Evolutionary conservation across 2,329 filamentous ascomycete species (phyloP), one percentile per base, ranked within the genome.

Genomic region (Cercospora sesami): DNA sequence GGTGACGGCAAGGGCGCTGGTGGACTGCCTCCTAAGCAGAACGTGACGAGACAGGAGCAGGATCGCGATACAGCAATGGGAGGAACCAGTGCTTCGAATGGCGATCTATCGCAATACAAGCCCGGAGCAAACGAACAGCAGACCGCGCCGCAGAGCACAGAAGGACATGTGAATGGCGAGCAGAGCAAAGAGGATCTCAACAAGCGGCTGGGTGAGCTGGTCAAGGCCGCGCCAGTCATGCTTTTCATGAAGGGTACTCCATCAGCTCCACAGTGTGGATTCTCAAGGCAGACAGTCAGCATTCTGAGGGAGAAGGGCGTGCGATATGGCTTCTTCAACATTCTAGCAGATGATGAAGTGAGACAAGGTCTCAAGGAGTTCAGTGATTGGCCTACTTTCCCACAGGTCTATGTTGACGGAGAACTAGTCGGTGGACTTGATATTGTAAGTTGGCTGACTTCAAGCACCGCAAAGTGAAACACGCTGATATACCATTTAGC

Each of bases 311-410:
- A 98, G 81, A 90, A 93, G 78, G 91, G 91, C 60, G 91, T 99
- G 69, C 93, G 96, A 79, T 99, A 98, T 79, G 95, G 95, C 21
- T 99, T 99, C 85, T 99, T 99, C 85, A 98, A 99, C 79, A 99
- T 99, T 72, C 82, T 99, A 75, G 95, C 95, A 71, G 95, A 99
- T 79, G 94, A 99, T 76, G 94, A 98, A 80, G 95, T 99, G 59
- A 87, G 95, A 69, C 94, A 98, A 82, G 95, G 95, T 0, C 82
- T 99, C 77, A 99, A 99, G 86, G 92, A 95, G 81, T 98, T 89
- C 79, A 93, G 93, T n/a, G 95, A 98, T 70, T 99, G 95, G 95
- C 95, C 95, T 9, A 99, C 95, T 0, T 99, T 93, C 81, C 95
- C 95, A 21, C 95, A 99, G 81, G 83, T 99, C 70, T 99, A 94